Base-by-base conservation (phyloP, 2,329 filamentous ascomycete genomes). In the Hypoxylon sp. region DNA sequence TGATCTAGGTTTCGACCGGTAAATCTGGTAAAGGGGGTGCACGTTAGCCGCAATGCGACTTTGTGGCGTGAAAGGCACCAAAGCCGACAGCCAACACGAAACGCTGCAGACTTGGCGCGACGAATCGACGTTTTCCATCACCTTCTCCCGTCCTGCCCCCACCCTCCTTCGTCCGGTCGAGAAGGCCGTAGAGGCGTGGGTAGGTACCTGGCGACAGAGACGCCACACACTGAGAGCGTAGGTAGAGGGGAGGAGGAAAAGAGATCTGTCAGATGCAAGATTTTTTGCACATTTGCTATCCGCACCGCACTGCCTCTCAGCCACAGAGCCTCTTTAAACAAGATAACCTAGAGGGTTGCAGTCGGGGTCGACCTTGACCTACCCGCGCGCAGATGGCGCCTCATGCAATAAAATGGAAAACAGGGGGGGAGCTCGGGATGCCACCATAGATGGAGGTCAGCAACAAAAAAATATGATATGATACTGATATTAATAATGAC, bases 11-110 rank as follows among this genome's bases (percentile, higher is more conserved):
- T n/a, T 56, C 32, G 44, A 56, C 56, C 57, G 62, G 57, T 39
- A n/a, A 53, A 58, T 53, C 59, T 63, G 37, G 50, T 41, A 51
- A 49, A 43, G 41, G 46, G 56, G 17, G 62, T n/a, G n/a, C n/a
- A n/a, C 4, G 54, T 66, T 57, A 66, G 62, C 59, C 57, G 65
- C 59, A 61, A 64, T 66, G 48, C 51, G 44, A 68, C 65, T 51
- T 48, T 66, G 65, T 68, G 65, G 63, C 62, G 60, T 57, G 43
- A 20, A 7, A 7, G 24, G 17, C 30, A 8, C 20, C 28, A 39
- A 24, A 47, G 20, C 47, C 50, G 15, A 47, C n/a, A 30, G 17
- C 22, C 20, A 19, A 47, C 48, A 51, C 53, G 39, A 61, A 53
- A 32, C 47, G 37, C 56, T 49, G 54, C 55, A 66, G 43, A 47